Base-by-base conservation (phyloP, 176 grass and related monocot species). In the Microstegium vimineum region DNA sequence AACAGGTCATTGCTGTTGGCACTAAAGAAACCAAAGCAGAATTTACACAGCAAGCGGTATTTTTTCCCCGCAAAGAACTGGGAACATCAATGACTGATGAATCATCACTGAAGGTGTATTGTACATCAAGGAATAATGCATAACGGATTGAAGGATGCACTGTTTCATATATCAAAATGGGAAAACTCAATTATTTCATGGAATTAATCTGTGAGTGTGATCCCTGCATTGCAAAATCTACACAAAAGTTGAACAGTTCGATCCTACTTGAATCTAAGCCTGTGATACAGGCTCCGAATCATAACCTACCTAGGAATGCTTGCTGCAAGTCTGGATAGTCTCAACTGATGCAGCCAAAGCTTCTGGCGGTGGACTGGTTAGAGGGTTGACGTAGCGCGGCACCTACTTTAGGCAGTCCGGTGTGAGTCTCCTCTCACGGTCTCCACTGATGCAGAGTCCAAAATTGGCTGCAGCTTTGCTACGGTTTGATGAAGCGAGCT, bases 401-500 rank as follows among this genome's bases (percentile, higher is more conserved):
- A 59, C 56, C 22, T 59, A 25, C 56, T 25, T 12, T 11, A 11
- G 56, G 25, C 56, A 59, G 56, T 1, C 56, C 3, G 0, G 10
- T 59, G 56, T 1, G 0, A 59, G 10, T 59, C 3, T 59, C n/a
- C n/a, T 59, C 56, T 11, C 9, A 59, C n/a, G 22, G 30, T 76
- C 31, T 18, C 33, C 22, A 70, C 5, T 16, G 2, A 9, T 25
- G 1, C 51, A 9, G 11, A 57, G 6, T 40, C 35, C 8, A 20
- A 23, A 52, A 23, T 14, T 30, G 18, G 54, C 69, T 15, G 23
- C 80, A 30, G 31, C 66, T 69, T 74, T 62, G 33, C 77, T 95
- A 95, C 14, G 93, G 96, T 41, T 95, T 95, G 25, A 90, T 57
- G 79, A 92, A 99, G 42, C 96, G 96, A 68, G 85, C 82, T 33